phyloP scores from a whole-genome alignment of 768 basidiomycete species.

The Lactarius indigo region DNA sequence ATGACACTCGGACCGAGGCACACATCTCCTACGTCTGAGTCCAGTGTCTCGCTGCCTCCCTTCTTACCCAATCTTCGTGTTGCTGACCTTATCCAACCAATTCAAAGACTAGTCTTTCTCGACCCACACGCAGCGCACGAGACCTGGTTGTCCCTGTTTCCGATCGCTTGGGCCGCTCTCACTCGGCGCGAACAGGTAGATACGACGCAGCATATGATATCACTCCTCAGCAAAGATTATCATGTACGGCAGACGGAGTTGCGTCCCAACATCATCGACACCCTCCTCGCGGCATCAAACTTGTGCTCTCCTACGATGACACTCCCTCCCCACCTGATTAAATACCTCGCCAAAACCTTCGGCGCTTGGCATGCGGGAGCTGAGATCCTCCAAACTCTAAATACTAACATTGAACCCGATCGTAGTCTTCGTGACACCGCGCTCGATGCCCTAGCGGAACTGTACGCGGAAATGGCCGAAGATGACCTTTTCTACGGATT shows the following conservation, averaged over 20 bases:
- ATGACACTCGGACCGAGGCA: slow-evolving; percentile 40
- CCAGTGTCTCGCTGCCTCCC: slow-evolving; percentile 32
- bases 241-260: slow-evolving; percentile 85
- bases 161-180: slow-evolving; percentile 80
- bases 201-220: slow-evolving; percentile 84
- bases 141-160: slow-evolving; percentile 86
- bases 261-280: slow-evolving; percentile 90
- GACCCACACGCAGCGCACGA: slow-evolving; percentile 76
- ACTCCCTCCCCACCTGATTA: slow-evolving; percentile 91
- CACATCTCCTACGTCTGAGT: slow-evolving; percentile 37
- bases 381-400: slow-evolving; percentile 80
- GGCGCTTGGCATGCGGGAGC: slow-evolving; percentile 92
- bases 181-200: slow-evolving; percentile 85
- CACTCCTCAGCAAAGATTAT: slow-evolving; percentile 88
- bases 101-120: slow-evolving; percentile 79
- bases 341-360: slow-evolving; percentile 94
- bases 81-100: slow-evolving; percentile 60
- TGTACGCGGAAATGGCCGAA: slow-evolving; percentile 94
- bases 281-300: slow-evolving; percentile 78
- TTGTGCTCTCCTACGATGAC: slow-evolving; percentile 85
- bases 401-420: slow-evolving; percentile 78
- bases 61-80: slow-evolving; percentile 46
- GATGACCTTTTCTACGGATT: slow-evolving; percentile 97
- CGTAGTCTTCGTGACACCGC: slow-evolving; percentile 74
- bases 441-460: slow-evolving; percentile 86